Conservation (phyloP, 2,329 filamentous ascomycete species). For the Apiospora kogelbergensis region DNA sequence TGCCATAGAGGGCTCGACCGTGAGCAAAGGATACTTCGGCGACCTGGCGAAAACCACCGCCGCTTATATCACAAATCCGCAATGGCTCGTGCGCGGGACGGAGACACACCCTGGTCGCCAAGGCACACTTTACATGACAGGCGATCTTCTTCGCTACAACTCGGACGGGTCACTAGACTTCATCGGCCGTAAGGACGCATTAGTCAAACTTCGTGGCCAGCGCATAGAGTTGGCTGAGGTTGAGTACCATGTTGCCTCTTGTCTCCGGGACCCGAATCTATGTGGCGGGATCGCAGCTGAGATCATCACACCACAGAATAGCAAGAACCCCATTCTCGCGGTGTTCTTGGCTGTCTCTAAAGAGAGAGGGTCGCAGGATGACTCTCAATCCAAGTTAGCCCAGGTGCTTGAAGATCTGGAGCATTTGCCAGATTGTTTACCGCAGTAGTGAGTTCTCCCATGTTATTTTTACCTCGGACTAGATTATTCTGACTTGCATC, state of each 20-base stretch:
- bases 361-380: neutral
- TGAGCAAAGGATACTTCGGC: constrained; percentile 13
- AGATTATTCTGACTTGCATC: neutral
- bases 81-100: neutral
- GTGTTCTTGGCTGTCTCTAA: constrained; percentile 1
- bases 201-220: neutral
- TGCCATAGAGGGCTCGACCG: constrained; percentile 12
- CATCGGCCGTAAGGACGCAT: neutral
- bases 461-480: neutral
- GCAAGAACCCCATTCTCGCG: neutral
- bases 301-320: neutral
- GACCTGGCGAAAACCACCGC: constrained; percentile 10
- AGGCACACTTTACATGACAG: neutral
- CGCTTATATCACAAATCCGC: constrained; percentile 11
- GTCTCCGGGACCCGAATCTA: neutral
- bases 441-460: neutral
- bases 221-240: neutral
- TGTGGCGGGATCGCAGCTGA: neutral
- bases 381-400: neutral
- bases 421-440: neutral
- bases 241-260: neutral
- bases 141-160: neutral
- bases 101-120: neutral
- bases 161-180: neutral
- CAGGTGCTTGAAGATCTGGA: constrained; percentile 1